Evolutionary conservation across 2,329 filamentous ascomycete species (phyloP), one percentile per base, ranked within the genome.

Genomic region (Aspergillus sp.): DNA sequence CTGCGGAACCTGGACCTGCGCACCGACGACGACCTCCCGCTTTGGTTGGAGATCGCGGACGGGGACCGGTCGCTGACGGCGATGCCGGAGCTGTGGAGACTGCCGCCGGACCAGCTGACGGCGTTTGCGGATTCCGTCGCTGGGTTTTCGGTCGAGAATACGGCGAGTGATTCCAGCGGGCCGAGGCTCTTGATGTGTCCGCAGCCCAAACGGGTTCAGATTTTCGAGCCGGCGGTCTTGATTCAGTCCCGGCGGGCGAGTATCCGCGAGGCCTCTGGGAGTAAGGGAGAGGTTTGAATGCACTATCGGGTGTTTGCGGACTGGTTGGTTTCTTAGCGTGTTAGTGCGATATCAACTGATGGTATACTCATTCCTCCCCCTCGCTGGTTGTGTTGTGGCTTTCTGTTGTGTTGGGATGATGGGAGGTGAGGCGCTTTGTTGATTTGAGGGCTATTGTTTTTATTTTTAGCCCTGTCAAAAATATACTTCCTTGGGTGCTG

Each of bases 1-100:
- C 54, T 67, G 22, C 47, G 56, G 22, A 39, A 54, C 9, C 49
- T 63, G 20, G 60, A 64, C 36, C 57, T 64, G 14, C 39, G 54
- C 45, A 53, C 55, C 46, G 49, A 36, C 11, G 4, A 52, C 5
- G 54, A 51, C 20, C 10, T 42, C 5, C 54, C 49, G 1, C n/a
- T 62, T 16, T 49, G 49, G 46, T 14, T n/a, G 16, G 5, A n/a
- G 4, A 39, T 55, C 16, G 22, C 24, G 22, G 9, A 14, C n/a
- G 53, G 42, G 16, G 24, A 55, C 46, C 10, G 7, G 14, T n/a
- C 16, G 16, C 24, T 55, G 16, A 18, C 12, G 18, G 22, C 53
- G 39, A 10, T 18, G 39, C n/a, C 53, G 45, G 26, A n/a, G 26
- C 42, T 12, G 14, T 20, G 18, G 7, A 52, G 18, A 18, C 16